Base-by-base conservation (phyloP, 768 basidiomycete genomes). In the Hortiboletus flavorubellus region DNA sequence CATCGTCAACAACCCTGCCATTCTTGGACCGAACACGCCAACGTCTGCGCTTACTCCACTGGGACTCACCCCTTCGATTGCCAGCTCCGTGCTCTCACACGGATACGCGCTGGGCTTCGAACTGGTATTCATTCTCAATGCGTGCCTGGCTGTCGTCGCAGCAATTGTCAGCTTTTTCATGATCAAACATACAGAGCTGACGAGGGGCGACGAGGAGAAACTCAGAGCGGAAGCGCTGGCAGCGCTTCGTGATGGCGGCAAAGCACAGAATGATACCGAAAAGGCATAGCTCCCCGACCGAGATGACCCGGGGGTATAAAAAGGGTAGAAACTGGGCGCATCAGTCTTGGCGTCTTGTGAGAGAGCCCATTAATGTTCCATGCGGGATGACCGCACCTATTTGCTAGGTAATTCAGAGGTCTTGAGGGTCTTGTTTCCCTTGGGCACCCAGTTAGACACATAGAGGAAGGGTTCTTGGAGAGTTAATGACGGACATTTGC, bases 151-250 rank as follows among this genome's bases (percentile, higher is more conserved):
- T 6, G 80, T 76, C 1, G 52, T 81, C 1, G 84, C 83, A 5
- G 78, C 80, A n/a, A 62, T 85, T 30, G 70, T 81, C 16, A 80
- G 81, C 54, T 64, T 85, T 12, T 57, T 81, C 44, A 79, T 88
- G 76, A 85, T 86, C 61, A 80, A 80, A 54, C 81, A 84, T 58
- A 78, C 81, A 53, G 79, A 86, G 30, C 70, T 89, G 37, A 80
- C 76, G 34, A 70, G 85, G 37, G 78, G 67, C 2, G 86, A 87
- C 63, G 84, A 86, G 34, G 77, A 76, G 16, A 63, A 69, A 51
- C 69, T 82, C n/a, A 75, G 74, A 55, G 74, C 75, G 35, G 68
- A 75, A 49, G 78, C 76, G 12, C 67, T 65, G 54, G 44, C 46
- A 9, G 45, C 47, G 11, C 52, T 62, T 39, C 29, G 29, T n/a